phyloP scores from a whole-genome alignment of 2,329 filamentous ascomycete genomes.

The Fusarium sp. region DNA sequence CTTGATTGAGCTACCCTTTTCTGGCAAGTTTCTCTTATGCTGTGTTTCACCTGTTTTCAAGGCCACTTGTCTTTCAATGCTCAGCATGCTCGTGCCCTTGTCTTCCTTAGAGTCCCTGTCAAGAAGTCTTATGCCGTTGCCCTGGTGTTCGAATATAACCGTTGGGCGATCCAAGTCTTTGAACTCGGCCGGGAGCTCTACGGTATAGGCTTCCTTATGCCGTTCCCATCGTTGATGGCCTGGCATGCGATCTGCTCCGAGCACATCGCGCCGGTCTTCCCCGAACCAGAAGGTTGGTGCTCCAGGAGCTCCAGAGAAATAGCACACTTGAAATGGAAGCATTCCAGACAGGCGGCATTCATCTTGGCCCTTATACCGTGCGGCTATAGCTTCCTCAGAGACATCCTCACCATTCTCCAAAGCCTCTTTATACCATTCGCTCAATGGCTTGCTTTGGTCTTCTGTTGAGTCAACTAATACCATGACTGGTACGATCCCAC shows the following conservation, averaged over 20 bases:
- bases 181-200: slow-evolving; percentile 1
- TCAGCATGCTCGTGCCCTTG: slow-evolving; percentile 26
- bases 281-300: slow-evolving; percentile 36
- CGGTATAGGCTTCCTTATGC: slow-evolving; percentile 14
- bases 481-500: slow-evolving; percentile 40
- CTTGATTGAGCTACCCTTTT: not conserved
- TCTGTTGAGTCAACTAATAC: slow-evolving; percentile 12
- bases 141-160: slow-evolving; percentile 30
- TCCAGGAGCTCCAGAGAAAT: slow-evolving; percentile 31
- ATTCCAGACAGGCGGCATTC: slow-evolving; percentile 38
- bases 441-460: slow-evolving; percentile 17
- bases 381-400: slow-evolving; percentile 29
- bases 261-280: slow-evolving; percentile 39
- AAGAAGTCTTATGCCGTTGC: slow-evolving; percentile 6
- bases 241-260: slow-evolving; percentile 42
- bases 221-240: slow-evolving; percentile 37
- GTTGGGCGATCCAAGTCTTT: slow-evolving; percentile 17
- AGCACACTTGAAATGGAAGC: slow-evolving; percentile 42
- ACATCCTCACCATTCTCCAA: slow-evolving; percentile 21
- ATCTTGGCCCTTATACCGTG: not conserved
- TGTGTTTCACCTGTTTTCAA: slow-evolving; percentile 13
- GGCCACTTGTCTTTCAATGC: slow-evolving; percentile 6
- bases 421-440: not conserved
- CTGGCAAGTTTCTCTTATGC: not conserved
- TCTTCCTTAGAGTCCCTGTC: slow-evolving; percentile 25